Evolutionary conservation across 495 filamentous ascomycete genomes (phyloP).

Genomic region (Polyplosphaeria fusca): DNA sequence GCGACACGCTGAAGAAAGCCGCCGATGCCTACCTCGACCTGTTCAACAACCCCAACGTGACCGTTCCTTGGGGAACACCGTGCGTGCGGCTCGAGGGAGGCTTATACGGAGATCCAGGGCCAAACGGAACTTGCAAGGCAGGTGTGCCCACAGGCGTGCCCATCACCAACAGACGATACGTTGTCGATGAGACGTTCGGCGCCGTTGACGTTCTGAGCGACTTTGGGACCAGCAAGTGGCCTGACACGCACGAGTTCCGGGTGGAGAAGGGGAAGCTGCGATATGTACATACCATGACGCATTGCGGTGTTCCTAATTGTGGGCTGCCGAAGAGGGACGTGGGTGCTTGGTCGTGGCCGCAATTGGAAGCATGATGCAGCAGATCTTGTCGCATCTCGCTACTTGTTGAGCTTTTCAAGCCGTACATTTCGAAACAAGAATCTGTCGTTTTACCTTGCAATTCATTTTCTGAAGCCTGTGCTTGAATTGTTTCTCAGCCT

Average conservation of each 20-base stretch:
- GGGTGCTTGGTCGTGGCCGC: no score
- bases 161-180: slow-evolving; percentile 23
- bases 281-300: slow-evolving; percentile 47
- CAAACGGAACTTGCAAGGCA: slow-evolving; percentile 13
- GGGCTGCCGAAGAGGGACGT: not conserved
- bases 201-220: slow-evolving; percentile 36
- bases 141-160: slow-evolving; percentile 25
- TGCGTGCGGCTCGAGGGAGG: slow-evolving; percentile 48
- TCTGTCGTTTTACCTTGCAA: no score
- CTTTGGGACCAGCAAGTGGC: slow-evolving; percentile 41
- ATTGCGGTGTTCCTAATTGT: slow-evolving; percentile 20
- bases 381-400: no score
- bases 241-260: slow-evolving; percentile 53
- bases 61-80: slow-evolving; percentile 50
- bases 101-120: slow-evolving; percentile 32
- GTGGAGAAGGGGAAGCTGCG: slow-evolving; percentile 50
- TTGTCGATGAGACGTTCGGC: slow-evolving; percentile 25
- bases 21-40: slow-evolving; percentile 52
- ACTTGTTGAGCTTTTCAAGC: no score
- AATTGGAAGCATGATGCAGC: no score
- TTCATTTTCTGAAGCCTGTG: no score
- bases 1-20: slow-evolving; percentile 48
- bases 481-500: no score
- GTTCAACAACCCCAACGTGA: slow-evolving; percentile 47
- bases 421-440: no score